Evolutionary conservation across 768 basidiomycete species (phyloP).

Genomic region (Tephrocybe sp.): DNA sequence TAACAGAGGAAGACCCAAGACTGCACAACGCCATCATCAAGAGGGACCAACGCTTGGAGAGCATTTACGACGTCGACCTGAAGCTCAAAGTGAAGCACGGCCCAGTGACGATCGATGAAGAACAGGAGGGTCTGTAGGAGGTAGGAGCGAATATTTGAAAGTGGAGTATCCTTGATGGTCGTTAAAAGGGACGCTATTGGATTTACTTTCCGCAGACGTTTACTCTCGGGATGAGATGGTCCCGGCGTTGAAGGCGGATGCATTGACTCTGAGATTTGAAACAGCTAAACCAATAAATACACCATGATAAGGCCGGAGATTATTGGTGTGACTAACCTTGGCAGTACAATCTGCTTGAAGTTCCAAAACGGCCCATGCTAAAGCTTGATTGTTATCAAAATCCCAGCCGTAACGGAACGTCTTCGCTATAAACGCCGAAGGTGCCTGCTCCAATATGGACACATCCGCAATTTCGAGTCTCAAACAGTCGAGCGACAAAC

Average conservation of each 20-base stretch:
- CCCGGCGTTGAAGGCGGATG: slow-evolving; percentile 27
- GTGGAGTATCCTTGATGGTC: slow-evolving; percentile 38
- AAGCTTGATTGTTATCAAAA: slow-evolving; percentile 68
- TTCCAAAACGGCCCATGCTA: slow-evolving; percentile 79
- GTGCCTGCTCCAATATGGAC: slow-evolving; percentile 12
- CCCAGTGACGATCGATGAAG: slow-evolving; percentile 80
- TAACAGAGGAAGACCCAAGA: slow-evolving; percentile 86
- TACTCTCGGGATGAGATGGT: slow-evolving; percentile 33
- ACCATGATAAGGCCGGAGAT: neutral
- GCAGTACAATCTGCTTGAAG: slow-evolving; percentile 77
- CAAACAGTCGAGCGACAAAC: slow-evolving; percentile 63
- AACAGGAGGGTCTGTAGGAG: slow-evolving; percentile 83
- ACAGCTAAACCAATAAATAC: slow-evolving; percentile 46
- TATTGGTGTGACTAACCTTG: slow-evolving; percentile 44
- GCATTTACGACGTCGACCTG: slow-evolving; percentile 55
- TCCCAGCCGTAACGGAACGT: slow-evolving; percentile 76
- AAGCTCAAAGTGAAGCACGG: slow-evolving; percentile 53
- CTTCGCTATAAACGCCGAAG: slow-evolving; percentile 51
- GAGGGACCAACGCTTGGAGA: slow-evolving; percentile 60
- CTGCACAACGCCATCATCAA: slow-evolving; percentile 66
- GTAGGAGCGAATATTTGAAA: slow-evolving; percentile 37
- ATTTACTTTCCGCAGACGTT: slow-evolving; percentile 56
- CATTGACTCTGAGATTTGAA: slow-evolving; percentile 59
- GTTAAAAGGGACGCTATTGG: slow-evolving; percentile 58
- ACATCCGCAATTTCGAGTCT: slow-evolving; percentile 47